These are phyloP conservation scores for Gentiana dahurica DNA, from an alignment of 257 asterid species.

Conservation along the genomic window DNA sequence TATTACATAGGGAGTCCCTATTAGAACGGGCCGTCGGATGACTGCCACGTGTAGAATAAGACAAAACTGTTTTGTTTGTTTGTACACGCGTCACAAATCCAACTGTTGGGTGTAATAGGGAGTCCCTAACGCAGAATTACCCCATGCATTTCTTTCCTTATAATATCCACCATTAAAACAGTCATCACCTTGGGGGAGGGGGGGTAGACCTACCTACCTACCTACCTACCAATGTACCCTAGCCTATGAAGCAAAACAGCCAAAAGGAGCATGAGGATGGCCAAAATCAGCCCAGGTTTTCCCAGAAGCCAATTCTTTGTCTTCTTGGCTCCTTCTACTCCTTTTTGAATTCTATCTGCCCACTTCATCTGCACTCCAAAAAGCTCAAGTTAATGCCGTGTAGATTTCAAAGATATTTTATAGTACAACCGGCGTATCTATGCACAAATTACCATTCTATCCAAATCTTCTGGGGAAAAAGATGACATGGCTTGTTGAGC, in stretches of 20 bases:
- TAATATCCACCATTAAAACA: no score
- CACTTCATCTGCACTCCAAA: slow-evolving; percentile 61
- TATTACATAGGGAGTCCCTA: no score
- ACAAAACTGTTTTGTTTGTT: no score
- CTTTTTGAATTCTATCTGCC: slow-evolving; percentile 79
- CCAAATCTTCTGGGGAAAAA: slow-evolving; percentile 85
- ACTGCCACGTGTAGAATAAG: no score
- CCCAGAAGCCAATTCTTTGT: slow-evolving; percentile 85
- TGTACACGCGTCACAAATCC: no score
- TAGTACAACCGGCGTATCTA: background rate
- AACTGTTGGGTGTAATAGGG: no score
- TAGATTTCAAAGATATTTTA: background rate
- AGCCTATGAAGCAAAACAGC: slow-evolving; percentile 73
- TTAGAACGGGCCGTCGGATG: no score
- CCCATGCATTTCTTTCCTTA: no score
- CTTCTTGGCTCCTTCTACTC: slow-evolving; percentile 73
- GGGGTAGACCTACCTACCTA: no score
- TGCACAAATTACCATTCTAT: slow-evolving; percentile 50
- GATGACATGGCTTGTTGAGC: slow-evolving; percentile 99
- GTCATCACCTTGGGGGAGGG: no score
- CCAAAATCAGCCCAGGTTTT: slow-evolving; percentile 77
- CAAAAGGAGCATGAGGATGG: slow-evolving; percentile 59
- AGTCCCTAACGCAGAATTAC: no score
- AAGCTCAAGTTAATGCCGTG: slow-evolving; percentile 1
- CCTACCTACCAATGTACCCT: slow-evolving; percentile 63